Evolutionary conservation across 2,329 filamentous ascomycete species (phyloP).

Genomic region (Thermomyces lanuginosus): DNA sequence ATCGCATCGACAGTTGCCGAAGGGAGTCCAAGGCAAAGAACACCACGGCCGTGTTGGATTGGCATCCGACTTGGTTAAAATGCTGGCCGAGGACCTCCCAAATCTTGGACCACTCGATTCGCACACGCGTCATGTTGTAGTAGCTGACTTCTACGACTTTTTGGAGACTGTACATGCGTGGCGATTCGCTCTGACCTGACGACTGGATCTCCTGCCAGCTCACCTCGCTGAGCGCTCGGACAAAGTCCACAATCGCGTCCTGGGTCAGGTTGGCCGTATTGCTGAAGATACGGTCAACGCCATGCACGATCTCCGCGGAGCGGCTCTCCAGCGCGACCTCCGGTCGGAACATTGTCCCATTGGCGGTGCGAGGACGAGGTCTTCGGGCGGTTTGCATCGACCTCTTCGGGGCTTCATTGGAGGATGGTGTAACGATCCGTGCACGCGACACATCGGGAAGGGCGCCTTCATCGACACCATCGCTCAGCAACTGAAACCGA

Average conservation of each 20-base stretch:
- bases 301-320: slow-evolving; percentile 81
- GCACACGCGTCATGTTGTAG: slow-evolving; percentile 98
- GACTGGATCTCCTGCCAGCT: slow-evolving; percentile 99
- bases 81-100: slow-evolving; percentile 97
- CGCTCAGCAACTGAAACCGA: slow-evolving; percentile 82
- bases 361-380: slow-evolving; percentile 31
- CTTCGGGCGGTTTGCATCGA: slow-evolving; percentile 44
- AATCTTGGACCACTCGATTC: slow-evolving; percentile 95
- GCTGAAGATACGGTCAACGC: slow-evolving; percentile 90
- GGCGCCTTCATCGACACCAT: slow-evolving; percentile 80
- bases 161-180: slow-evolving; percentile 89
- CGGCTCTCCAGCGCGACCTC: slow-evolving; percentile 85
- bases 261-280: slow-evolving; percentile 87
- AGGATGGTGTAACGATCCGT: slow-evolving; percentile 47
- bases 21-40: slow-evolving; percentile 95
- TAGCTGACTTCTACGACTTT: slow-evolving; percentile 98
- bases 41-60: slow-evolving; percentile 89
- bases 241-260: slow-evolving; percentile 90
- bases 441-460: slow-evolving; percentile 85
- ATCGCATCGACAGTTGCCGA: slow-evolving; percentile 91
- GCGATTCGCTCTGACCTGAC: slow-evolving; percentile 86
- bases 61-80: slow-evolving; percentile 94
- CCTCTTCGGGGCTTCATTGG: slow-evolving; percentile 42
- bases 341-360: slow-evolving; percentile 42
- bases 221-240: slow-evolving; percentile 78